A percentile compares a stretch with the other conserved stretches of the same genome.
phyloP scores from a whole-genome alignment of 441 rosid species.

The Pelargonium fulgidum region DNA sequence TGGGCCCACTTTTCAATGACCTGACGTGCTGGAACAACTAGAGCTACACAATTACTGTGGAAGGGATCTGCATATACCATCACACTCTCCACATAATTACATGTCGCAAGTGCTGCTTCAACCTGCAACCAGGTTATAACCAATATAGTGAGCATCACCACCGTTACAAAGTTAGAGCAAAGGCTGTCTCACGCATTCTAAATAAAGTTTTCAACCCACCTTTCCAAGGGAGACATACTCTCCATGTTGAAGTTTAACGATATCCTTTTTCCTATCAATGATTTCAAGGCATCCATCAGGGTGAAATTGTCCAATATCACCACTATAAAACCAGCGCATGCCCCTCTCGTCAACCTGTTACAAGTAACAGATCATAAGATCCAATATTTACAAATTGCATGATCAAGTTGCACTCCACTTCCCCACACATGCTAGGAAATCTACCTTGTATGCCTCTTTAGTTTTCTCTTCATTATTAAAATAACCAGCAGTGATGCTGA shows the following conservation, averaged over 20 bases:
- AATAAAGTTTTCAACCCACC: constrained; percentile 30
- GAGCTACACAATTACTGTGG: constrained; percentile 68
- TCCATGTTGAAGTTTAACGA: constrained; percentile 93
- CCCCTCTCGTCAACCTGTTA: constrained; percentile 80
- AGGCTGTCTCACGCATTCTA: constrained; percentile 5
- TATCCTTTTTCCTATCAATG: constrained; percentile 90
- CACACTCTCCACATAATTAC: constrained; percentile 58
- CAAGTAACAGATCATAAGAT: constrained; percentile 4
- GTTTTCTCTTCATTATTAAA: constrained; percentile 73
- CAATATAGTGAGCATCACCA: constrained; percentile 14
- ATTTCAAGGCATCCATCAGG: constrained; percentile 92
- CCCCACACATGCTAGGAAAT: not conserved
- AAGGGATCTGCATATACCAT: constrained; percentile 81
- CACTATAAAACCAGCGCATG: constrained; percentile 79
- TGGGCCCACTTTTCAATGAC: constrained; percentile 70
- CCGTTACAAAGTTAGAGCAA: not conserved
- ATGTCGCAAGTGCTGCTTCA: constrained; percentile 57
- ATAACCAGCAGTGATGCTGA: constrained; percentile 73
- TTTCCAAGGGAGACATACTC: constrained; percentile 91
- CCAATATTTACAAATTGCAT: constrained; percentile 4
- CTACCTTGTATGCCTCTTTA: constrained; percentile 75
- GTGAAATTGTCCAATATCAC: constrained; percentile 79
- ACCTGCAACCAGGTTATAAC: constrained; percentile 45
- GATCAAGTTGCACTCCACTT: constrained; percentile 6
- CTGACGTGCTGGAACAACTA: constrained; percentile 57